A percentile compares a stretch with the other conserved stretches of the same genome.
phyloP scores from a whole-genome alignment of 306 rosid genomes.

The Lathyrus aphaca region DNA sequence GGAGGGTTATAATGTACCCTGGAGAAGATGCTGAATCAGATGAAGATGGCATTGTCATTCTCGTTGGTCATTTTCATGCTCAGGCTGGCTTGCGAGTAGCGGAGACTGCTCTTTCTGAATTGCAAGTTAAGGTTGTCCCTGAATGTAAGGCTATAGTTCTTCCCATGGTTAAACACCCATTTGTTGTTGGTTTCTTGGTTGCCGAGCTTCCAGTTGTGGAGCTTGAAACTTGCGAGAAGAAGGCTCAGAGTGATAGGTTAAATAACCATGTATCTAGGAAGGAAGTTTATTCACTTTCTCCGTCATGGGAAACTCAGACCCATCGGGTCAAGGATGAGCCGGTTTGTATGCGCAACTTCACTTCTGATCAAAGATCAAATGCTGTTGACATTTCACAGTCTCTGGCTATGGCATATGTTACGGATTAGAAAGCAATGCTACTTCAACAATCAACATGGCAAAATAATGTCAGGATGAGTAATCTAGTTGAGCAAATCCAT shows the following conservation, averaged over 20 bases:
- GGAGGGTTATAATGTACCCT: conserved; percentile 70
- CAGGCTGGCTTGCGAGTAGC: conserved; percentile 72
- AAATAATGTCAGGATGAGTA: too few species aligned
- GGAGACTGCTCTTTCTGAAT: too few species aligned
- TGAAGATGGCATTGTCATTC: conserved; percentile 63
- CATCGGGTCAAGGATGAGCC: conserved; percentile 46
- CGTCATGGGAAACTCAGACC: conserved; percentile 53
- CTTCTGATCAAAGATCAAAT: conserved; percentile 66
- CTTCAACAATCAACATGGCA: too few species aligned
- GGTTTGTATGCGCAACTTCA: conserved; percentile 49
- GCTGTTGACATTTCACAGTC: conserved; percentile 80
- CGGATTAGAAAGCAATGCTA: conserved; percentile 54
- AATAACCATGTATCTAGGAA: conserved; percentile 46
- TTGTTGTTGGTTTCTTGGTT: conserved; percentile 96
- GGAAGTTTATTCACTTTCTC: conserved; percentile 55
- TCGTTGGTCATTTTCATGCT: conserved; percentile 70
- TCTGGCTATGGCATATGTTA: conserved; percentile 85
- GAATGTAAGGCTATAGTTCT: conserved; percentile 77
- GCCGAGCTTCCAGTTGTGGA: conserved; percentile 82
- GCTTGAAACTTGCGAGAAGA: conserved; percentile 41
- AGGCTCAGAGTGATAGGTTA: conserved; percentile 46
- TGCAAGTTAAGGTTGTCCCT: conserved; percentile 54
- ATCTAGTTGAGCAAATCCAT: too few species aligned
- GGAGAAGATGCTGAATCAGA: conserved; percentile 56
- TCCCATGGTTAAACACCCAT: conserved; percentile 93